Percentiles rank a stretch among this genome's conserved stretches.
phyloP scores from a whole-genome alignment of 192 early-diverging fungal species.

The Coemansia furcata region DNA sequence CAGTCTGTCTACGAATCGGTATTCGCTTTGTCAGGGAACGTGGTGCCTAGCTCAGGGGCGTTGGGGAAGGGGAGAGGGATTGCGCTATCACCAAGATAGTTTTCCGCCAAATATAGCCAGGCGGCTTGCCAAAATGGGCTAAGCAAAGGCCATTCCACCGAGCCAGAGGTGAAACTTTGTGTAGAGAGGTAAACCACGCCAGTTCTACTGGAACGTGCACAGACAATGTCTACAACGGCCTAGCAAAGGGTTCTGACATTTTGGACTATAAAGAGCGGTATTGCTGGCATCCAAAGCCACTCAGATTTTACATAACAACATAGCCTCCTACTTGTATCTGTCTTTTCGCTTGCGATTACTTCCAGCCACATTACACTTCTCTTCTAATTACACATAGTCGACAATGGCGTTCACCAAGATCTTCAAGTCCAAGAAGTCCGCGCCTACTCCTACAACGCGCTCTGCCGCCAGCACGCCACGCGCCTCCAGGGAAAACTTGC shows the following conservation, averaged over 20 bases:
- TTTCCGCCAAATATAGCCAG: too few species aligned
- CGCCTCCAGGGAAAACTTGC: not conserved
- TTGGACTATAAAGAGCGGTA: not conserved
- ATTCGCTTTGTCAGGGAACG: too few species aligned
- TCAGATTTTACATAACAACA: not conserved
- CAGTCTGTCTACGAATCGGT: too few species aligned
- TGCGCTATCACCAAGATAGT: too few species aligned
- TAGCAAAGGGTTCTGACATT: not conserved
- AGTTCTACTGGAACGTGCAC: not conserved
- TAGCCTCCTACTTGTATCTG: not conserved
- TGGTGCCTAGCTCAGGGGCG: too few species aligned
- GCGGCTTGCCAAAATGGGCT: not conserved
- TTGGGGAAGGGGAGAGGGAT: too few species aligned
- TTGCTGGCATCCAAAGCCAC: not conserved
- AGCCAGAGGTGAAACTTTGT: not conserved
- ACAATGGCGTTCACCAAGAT: constrained; percentile 2
- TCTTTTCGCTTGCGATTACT: not conserved
- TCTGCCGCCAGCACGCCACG: not conserved
- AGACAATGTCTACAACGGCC: not conserved
- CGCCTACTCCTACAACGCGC: not conserved
- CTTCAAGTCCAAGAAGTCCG: not conserved
- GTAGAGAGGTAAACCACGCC: not conserved
- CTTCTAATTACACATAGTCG: not conserved
- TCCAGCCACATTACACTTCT: not conserved
- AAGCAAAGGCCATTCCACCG: not conserved